phyloP scores from a whole-genome alignment of 768 basidiomycete genomes.

The Mycena venus region DNA sequence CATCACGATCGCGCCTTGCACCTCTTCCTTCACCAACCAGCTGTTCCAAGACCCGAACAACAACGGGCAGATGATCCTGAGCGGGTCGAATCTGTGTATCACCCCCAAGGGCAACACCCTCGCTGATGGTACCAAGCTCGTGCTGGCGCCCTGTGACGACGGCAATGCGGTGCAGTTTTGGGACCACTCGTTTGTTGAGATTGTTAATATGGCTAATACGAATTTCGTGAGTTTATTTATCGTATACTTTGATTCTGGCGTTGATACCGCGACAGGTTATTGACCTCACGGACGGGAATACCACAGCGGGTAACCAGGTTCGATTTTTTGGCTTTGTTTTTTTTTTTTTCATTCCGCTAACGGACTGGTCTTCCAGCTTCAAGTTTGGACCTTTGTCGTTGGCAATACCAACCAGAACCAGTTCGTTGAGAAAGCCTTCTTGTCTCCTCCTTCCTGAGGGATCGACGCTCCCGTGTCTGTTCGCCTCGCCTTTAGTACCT shows the following conservation, averaged over 20 bases:
- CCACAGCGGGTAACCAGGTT: slow-evolving; percentile 11
- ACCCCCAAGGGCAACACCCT: slow-evolving; percentile 2
- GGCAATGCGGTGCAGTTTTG: slow-evolving; percentile 11
- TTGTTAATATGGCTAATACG: slow-evolving; percentile 9
- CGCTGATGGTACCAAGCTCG: slow-evolving; percentile 8
- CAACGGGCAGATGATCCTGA: slow-evolving; percentile 13
- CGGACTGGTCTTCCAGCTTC: slow-evolving; percentile 1
- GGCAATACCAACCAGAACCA: slow-evolving; percentile 15
- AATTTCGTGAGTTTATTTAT: slow-evolving; percentile 14
- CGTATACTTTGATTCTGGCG: slow-evolving; percentile 1
- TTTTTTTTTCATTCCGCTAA: background rate
- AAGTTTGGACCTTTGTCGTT: slow-evolving; percentile 2
- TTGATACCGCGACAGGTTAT: slow-evolving; percentile 4
- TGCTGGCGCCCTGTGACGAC: slow-evolving; percentile 12
- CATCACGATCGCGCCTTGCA: slow-evolving; percentile 6
- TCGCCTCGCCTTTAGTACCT: slow-evolving; percentile 1
- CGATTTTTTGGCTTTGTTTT: background rate
- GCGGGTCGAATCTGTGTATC: slow-evolving; percentile 6
- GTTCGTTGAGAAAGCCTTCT: slow-evolving; percentile 1
- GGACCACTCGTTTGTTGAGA: background rate
- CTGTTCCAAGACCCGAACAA: slow-evolving; percentile 5
- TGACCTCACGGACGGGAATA: slow-evolving; percentile 8
- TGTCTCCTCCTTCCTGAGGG: slow-evolving; percentile 8
- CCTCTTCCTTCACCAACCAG: slow-evolving; percentile 3
- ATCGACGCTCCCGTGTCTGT: slow-evolving; percentile 1